Evolutionary conservation across 176 grass and related monocot species (phyloP).

Genomic region (Hordeum marinum): DNA sequence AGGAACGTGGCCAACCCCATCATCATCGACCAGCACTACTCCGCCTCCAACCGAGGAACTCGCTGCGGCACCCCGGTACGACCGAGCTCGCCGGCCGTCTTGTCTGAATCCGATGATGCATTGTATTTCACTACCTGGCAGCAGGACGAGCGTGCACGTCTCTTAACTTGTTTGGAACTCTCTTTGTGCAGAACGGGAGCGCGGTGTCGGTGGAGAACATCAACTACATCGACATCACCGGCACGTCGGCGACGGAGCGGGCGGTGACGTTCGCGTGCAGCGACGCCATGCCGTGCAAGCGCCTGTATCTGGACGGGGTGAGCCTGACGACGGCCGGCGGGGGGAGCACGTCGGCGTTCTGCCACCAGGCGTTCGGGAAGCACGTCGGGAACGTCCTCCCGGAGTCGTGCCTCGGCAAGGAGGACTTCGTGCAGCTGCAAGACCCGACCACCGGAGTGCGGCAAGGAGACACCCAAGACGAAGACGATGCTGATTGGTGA

Average conservation of each 20-base stretch:
- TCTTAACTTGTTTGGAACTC: neutral
- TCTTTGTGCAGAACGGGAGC: neutral
- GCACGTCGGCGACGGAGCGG: conserved; percentile 33
- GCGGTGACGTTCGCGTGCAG: conserved; percentile 44
- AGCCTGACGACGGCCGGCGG: conserved; percentile 28
- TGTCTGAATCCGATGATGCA: neutral
- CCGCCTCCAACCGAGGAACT: conserved; percentile 13
- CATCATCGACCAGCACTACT: conserved; percentile 51
- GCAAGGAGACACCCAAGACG: neutral
- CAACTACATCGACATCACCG: conserved; percentile 38
- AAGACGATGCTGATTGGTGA: neutral
- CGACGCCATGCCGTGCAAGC: conserved; percentile 30
- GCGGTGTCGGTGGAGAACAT: conserved; percentile 26
- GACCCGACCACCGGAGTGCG: neutral
- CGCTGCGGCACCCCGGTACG: conserved; percentile 27
- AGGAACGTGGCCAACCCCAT: conserved; percentile 72
- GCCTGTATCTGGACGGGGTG: conserved; percentile 13
- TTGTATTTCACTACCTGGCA: neutral
- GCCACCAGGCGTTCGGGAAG: conserved; percentile 29
- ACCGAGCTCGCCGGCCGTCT: neutral
- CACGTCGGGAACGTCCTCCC: conserved; percentile 26
- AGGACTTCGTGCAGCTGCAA: conserved; percentile 15
- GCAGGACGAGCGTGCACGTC: neutral
- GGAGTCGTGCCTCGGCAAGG: conserved; percentile 29
- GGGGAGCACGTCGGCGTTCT: neutral